Percentiles rank a stretch among this genome's conserved stretches.
Evolutionary conservation across 257 asterid species (phyloP).

Genomic region (Solanum chiquidenum): DNA sequence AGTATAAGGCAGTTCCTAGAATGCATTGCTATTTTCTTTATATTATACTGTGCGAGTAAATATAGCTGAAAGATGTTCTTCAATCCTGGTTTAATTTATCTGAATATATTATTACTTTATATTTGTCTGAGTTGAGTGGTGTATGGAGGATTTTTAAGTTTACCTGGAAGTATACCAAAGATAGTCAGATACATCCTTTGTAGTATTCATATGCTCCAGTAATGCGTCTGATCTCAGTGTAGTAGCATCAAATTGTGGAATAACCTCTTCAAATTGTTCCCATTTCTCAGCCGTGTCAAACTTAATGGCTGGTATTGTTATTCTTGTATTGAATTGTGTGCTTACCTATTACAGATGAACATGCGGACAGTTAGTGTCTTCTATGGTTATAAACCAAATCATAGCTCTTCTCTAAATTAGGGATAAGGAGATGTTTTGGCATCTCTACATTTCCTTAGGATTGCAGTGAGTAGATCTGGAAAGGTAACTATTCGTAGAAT

Average conservation of each 20-base stretch:
- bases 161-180: slow-evolving; percentile 83
- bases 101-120: background rate
- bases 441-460: background rate
- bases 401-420: background rate
- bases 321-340: slow-evolving; percentile 36
- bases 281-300: slow-evolving; percentile 38
- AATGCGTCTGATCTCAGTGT: slow-evolving; percentile 29
- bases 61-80: background rate
- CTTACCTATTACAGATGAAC: slow-evolving; percentile 29
- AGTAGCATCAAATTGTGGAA: slow-evolving; percentile 35
- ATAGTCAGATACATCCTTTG: slow-evolving; percentile 75
- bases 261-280: slow-evolving; percentile 46
- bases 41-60: background rate
- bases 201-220: slow-evolving; percentile 71
- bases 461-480: background rate
- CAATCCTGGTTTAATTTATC: background rate
- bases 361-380: background rate
- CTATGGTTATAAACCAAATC: background rate
- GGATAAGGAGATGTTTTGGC: background rate
- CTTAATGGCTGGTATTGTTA: slow-evolving; percentile 24
- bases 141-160: background rate
- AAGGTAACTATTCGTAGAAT: background rate
- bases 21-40: background rate
- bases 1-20: background rate
- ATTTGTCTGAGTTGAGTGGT: background rate